Conservation (phyloP, 2,329 filamentous ascomycete species). For the Ceratocystis cacaofunesta region DNA sequence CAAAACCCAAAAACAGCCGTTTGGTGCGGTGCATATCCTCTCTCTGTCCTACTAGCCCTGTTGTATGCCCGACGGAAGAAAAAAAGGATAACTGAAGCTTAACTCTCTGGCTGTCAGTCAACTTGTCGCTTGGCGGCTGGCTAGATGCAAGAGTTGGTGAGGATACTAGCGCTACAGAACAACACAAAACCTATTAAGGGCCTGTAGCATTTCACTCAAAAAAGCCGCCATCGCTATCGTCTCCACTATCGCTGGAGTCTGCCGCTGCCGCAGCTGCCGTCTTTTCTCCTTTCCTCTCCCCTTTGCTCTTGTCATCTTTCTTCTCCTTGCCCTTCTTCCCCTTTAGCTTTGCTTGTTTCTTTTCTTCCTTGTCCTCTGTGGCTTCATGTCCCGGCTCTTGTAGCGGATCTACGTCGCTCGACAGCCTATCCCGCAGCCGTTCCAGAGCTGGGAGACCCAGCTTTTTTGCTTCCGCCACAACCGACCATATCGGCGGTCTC, state of each 20-base stretch:
- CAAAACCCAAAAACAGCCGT: background rate
- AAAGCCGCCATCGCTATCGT: conserved; percentile 43
- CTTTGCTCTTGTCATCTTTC: conserved; percentile 25
- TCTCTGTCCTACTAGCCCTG: background rate
- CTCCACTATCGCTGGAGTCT: conserved; percentile 27
- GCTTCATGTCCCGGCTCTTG: conserved; percentile 17
- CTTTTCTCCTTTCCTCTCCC: conserved; percentile 25
- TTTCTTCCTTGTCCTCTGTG: conserved; percentile 18
- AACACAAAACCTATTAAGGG: background rate
- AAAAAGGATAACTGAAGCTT: too few relatives aligned
- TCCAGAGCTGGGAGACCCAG: conserved; percentile 39
- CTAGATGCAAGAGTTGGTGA: background rate
- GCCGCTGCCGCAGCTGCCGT: conserved; percentile 18
- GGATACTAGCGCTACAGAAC: background rate
- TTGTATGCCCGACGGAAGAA: background rate
- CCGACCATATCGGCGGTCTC: conserved; percentile 49
- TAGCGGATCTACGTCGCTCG: conserved; percentile 21
- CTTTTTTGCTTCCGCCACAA: conserved; percentile 49
- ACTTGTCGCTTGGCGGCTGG: background rate
- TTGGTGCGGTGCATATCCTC: background rate
- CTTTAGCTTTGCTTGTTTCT: conserved; percentile 12
- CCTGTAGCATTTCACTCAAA: conserved; percentile 31
- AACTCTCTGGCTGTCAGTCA: too few relatives aligned
- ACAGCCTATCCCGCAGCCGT: conserved; percentile 38
- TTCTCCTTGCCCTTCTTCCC: conserved; percentile 18